These are phyloP conservation scores for Blastobotrys parvus DNA, from an alignment of 805 yeast species.

Conservation along the genomic window DNA sequence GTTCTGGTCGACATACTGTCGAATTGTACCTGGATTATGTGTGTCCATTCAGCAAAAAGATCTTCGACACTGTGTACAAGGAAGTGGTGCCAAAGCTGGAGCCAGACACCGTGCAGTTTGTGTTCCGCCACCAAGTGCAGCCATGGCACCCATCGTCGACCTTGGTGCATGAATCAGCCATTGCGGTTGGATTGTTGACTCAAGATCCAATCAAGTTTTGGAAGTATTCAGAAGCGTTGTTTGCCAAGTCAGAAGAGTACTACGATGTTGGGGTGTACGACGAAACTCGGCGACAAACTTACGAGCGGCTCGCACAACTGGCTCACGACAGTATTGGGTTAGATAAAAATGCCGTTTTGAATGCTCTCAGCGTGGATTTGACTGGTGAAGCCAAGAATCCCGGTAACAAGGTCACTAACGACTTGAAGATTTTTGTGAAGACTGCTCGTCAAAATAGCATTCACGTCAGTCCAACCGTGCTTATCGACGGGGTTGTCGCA, in stretches of 20 bases:
- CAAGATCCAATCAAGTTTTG: conserved; percentile 43
- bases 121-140: conserved; percentile 69
- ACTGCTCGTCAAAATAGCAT: conserved; percentile 69
- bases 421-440: conserved; percentile 65
- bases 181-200: conserved; percentile 38
- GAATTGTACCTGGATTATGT: conserved; percentile 64
- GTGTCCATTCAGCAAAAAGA: conserved; percentile 65
- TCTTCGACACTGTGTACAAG: conserved; percentile 47
- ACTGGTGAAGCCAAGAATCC: conserved; percentile 34
- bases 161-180: conserved; percentile 58
- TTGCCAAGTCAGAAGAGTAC: conserved; percentile 44
- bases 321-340: conserved; percentile 36
- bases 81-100: conserved; percentile 44
- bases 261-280: conserved; percentile 54
- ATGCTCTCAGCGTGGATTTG: conserved; percentile 28
- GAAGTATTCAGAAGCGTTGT: conserved; percentile 48
- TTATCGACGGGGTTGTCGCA: conserved; percentile 58
- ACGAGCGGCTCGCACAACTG: conserved; percentile 43
- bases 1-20: conserved; percentile 32
- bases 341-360: conserved; percentile 29
- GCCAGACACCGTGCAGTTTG: conserved; percentile 48
- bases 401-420: conserved; percentile 53
- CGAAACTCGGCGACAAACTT: conserved; percentile 47
- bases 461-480: conserved; percentile 79
- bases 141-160: conserved; percentile 84